A percentile compares a stretch with the other conserved stretches of the same genome.
Evolutionary conservation across 352 stramenopile genomes (phyloP).

Genomic region (Pythium phragmiticola): DNA sequence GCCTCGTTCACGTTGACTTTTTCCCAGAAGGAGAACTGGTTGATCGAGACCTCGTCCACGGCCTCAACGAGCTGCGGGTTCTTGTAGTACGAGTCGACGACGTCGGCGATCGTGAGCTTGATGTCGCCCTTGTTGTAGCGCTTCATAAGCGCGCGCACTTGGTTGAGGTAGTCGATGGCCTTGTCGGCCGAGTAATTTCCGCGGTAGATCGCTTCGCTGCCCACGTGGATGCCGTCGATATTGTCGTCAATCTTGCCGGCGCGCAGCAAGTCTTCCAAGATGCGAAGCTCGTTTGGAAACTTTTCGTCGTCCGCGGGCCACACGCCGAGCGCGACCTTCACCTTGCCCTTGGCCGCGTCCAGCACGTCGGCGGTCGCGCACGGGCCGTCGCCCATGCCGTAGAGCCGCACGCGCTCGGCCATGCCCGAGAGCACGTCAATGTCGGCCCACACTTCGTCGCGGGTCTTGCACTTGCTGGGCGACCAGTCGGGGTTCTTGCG

Average conservation of each 20-base stretch:
- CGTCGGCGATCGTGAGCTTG: constrained; percentile 66
- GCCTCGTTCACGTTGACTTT: constrained; percentile 45
- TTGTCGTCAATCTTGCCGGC: constrained; percentile 35
- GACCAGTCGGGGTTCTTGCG: constrained; percentile 57
- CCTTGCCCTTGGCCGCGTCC: constrained; percentile 38
- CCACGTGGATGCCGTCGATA: constrained; percentile 54
- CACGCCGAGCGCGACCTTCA: constrained; percentile 64
- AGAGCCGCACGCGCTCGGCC: constrained; percentile 63
- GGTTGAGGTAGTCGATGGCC: constrained; percentile 58
- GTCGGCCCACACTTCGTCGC: constrained; percentile 46
- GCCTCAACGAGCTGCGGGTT: constrained; percentile 57
- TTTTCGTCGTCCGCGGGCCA: constrained; percentile 45
- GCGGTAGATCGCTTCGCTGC: constrained; percentile 72
- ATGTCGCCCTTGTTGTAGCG: constrained; percentile 37
- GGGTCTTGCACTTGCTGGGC: constrained; percentile 42
- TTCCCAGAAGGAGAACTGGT: constrained; percentile 85
- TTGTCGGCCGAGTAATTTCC: constrained; percentile 43
- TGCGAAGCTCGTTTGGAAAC: constrained; percentile 39
- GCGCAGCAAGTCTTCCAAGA: constrained; percentile 31
- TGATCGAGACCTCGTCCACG: constrained; percentile 68
- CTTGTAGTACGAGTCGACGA: constrained; percentile 67
- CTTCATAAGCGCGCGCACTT: constrained; percentile 52
- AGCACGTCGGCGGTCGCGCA: constrained; percentile 42
- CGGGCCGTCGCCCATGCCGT: constrained; percentile 59
- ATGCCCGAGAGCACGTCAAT: constrained; percentile 48